These are phyloP conservation scores for Sporisorium iseilematis-ciliati DNA, from an alignment of 1,284 basidiomycete species.

Conservation along the genomic window DNA sequence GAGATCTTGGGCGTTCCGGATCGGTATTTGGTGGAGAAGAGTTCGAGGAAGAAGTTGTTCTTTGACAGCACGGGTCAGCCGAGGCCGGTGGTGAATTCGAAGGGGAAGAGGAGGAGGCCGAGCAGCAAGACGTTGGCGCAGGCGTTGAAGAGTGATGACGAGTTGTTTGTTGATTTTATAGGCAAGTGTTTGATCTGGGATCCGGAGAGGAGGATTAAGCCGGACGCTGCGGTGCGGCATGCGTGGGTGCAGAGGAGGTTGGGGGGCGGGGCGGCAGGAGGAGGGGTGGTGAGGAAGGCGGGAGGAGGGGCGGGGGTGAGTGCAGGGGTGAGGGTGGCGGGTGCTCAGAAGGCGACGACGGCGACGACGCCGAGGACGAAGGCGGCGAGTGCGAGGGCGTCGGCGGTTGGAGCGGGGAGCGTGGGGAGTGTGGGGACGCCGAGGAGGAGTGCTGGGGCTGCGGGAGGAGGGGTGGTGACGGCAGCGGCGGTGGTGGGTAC, in stretches of 20 bases:
- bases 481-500: constrained; percentile 10
- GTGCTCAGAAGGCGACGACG: not conserved
- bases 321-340: not conserved
- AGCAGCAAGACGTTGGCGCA: constrained; percentile 88
- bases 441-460: constrained; percentile 23
- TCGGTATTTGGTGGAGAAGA: constrained; percentile 91
- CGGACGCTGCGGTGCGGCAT: constrained; percentile 79
- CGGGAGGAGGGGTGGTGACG: not conserved
- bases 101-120: constrained; percentile 90
- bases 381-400: constrained; percentile 6
- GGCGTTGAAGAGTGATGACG: constrained; percentile 88
- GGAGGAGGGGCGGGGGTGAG: not conserved
- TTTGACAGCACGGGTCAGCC: constrained; percentile 95
- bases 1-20: constrained; percentile 96
- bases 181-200: constrained; percentile 97
- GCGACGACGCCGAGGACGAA: constrained; percentile 19
- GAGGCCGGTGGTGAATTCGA: constrained; percentile 93
- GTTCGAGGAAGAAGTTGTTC: constrained; percentile 92
- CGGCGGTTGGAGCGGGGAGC: too few species aligned
- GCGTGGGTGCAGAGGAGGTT: constrained; percentile 57
- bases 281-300: constrained; percentile 14
- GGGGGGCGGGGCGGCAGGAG: not conserved
- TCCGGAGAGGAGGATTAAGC: constrained; percentile 94
- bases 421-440: constrained; percentile 19
- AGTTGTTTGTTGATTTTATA: constrained; percentile 79